These are phyloP conservation scores for Brassica napus DNA, from an alignment of 345 rosid genomes.

Conservation along the genomic window Da-Ae NC_063438.1:28413501-28414000, in stretches of 20 bases:
- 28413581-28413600: slow-evolving; percentile 57
- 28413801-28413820: slow-evolving; percentile 50
- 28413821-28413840: slow-evolving; percentile 40
- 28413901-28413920: slow-evolving; percentile 40
- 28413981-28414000: slow-evolving; percentile 51
- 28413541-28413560: slow-evolving; percentile 52
- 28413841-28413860: slow-evolving; percentile 40
- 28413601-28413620: slow-evolving; percentile 40
- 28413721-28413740: slow-evolving; percentile 67
- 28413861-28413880: slow-evolving; percentile 44
- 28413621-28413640: not conserved
- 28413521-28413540: slow-evolving; percentile 55
- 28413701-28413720: slow-evolving; percentile 39
- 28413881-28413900: slow-evolving; percentile 45
- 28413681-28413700: not conserved
- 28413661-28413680: not conserved
- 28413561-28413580: slow-evolving; percentile 60
- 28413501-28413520: slow-evolving; percentile 59
- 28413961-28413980: slow-evolving; percentile 47
- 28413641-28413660: not conserved
- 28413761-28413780: slow-evolving; percentile 50
- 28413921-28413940: slow-evolving; percentile 48
- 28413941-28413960: slow-evolving; percentile 33
- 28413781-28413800: slow-evolving; percentile 57
- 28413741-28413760: slow-evolving; percentile 62